A percentile compares a stretch with the other conserved stretches of the same genome.
Conservation (phyloP, 73 alveolate species). For the Paramecium bursaria region DNA sequence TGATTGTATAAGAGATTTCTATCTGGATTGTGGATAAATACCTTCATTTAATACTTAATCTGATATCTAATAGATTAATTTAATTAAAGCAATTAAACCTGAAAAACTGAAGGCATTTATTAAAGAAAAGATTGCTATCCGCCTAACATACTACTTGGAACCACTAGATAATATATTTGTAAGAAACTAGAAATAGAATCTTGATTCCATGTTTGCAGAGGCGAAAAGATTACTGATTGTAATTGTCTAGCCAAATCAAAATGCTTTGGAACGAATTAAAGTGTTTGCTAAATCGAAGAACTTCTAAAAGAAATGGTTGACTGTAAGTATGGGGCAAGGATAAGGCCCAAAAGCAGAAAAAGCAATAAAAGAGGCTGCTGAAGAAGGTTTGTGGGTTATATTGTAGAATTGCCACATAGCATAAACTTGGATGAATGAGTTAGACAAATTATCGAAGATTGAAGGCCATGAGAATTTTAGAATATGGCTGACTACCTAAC, state of each 20-base stretch:
- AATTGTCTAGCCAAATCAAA: conserved; percentile 98
- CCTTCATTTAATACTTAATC: neutral
- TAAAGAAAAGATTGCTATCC: conserved; percentile 23
- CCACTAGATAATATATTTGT: conserved; percentile 3
- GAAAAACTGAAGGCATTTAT: neutral
- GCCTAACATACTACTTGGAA: too few relatives aligned
- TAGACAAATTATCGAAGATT: conserved; percentile 80
- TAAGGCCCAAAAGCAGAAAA: conserved; percentile 67
- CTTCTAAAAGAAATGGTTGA: conserved; percentile 32
- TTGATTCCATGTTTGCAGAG: conserved; percentile 8
- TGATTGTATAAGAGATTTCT: conserved; percentile 14
- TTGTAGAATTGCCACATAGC: conserved; percentile 99
- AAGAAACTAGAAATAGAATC: neutral
- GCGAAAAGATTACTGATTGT: conserved; percentile 84
- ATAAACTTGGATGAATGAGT: conserved; percentile 97
- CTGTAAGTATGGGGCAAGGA: conserved; percentile 63
- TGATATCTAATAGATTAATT: conserved; percentile 2
- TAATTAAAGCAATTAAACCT: conserved; percentile 29
- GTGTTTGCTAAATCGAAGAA: conserved; percentile 90
- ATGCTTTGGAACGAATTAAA: conserved; percentile 97
- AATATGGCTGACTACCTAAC: conserved; percentile 66
- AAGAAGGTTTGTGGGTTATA: conserved; percentile 96
- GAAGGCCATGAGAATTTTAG: conserved; percentile 58
- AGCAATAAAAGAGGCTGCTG: conserved; percentile 60
- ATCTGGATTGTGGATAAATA: neutral